Evolutionary conservation across 1,139 yeast species (phyloP), one percentile per base, ranked within the genome.

Genomic region (Eremothecium gossypii): DNA sequence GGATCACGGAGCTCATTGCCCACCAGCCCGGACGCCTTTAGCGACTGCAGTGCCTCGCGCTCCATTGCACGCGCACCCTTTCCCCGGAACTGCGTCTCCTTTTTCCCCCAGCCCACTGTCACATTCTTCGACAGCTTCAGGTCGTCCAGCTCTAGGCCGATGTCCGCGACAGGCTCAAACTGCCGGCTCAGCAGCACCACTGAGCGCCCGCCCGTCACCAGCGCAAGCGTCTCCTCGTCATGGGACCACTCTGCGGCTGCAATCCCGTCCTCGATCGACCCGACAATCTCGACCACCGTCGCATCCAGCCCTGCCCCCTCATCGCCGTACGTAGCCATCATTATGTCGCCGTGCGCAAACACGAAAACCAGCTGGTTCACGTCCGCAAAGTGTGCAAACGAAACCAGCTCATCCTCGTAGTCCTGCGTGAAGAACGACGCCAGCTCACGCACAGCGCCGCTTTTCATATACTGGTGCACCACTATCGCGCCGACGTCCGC

Each of bases 41-140:
- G 68, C 43, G 68, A 55, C 17, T 60, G 63, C 26, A 63, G 23
- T 7, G 66, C 64, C 29, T 77, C 83, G 62, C 89, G 72, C 61
- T 83, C 91, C 48, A 74, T 56, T n/a, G 85, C 89, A 54, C 80
- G 79, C 34, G 86, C 91, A 46, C 98, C 98, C 54, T 76, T 80
- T 40, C 99, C 99, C 62, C 84, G 81, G 62, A 93, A 93, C 64
- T 93, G 99, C 0, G 99, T 93, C 62, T 91, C 98, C 49, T 83
- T 80, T 52, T 83, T 84, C 56, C 99, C 99, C 99, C 99, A 93
- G 13, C 99, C 99, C 31, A 91, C 96, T 14, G 94, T 82, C 29
- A 93, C 96, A 57, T 91, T 96, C 53, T 81, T 82, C 2, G 89
- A 79, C 42, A 77, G 73, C 33, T 76, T 66, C 40, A 87, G 69